Evolutionary conservation across 1,284 basidiomycete genomes (phyloP).

Genomic region (Flammula alnicola): DNA sequence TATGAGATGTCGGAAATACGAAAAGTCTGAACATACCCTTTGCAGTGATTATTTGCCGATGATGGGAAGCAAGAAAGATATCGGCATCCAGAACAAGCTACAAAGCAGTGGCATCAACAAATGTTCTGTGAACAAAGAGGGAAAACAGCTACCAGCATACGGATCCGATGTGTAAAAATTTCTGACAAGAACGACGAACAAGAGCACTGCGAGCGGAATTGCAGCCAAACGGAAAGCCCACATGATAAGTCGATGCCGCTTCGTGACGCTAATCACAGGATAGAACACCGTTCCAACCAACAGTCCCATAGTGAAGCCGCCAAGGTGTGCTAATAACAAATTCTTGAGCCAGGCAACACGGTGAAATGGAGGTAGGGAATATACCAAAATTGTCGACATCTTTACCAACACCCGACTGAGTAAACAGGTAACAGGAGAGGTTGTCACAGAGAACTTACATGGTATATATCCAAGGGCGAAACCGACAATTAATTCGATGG

Average conservation of each 20-base stretch:
- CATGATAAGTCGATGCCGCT: conserved; percentile 73
- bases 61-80: conserved; percentile 90
- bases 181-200: conserved; percentile 81
- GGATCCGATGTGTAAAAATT: conserved; percentile 93
- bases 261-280: conserved; percentile 85
- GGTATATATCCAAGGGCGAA: conserved; percentile 87
- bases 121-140: conserved; percentile 3
- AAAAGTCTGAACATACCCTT: conserved; percentile 55
- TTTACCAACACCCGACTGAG: conserved; percentile 28
- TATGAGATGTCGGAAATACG: background rate
- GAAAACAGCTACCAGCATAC: conserved; percentile 62
- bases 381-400: conserved; percentile 81
- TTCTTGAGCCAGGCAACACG: background rate
- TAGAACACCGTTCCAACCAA: conserved; percentile 84
- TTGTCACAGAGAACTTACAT: conserved; percentile 49
- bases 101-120: conserved; percentile 14
- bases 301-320: conserved; percentile 85
- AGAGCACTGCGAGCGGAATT: conserved; percentile 73
- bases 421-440: background rate
- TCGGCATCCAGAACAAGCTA: conserved; percentile 88
- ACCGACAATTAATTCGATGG: conserved; percentile 84
- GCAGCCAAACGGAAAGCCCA: conserved; percentile 79
- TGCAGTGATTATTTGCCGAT: conserved; percentile 75
- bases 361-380: conserved; percentile 20
- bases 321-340: conserved; percentile 63